A percentile compares a stretch with the other conserved stretches of the same genome.
Conservation (phyloP, 768 basidiomycete genomes). For the Chlorophyllum brunneum region DNA sequence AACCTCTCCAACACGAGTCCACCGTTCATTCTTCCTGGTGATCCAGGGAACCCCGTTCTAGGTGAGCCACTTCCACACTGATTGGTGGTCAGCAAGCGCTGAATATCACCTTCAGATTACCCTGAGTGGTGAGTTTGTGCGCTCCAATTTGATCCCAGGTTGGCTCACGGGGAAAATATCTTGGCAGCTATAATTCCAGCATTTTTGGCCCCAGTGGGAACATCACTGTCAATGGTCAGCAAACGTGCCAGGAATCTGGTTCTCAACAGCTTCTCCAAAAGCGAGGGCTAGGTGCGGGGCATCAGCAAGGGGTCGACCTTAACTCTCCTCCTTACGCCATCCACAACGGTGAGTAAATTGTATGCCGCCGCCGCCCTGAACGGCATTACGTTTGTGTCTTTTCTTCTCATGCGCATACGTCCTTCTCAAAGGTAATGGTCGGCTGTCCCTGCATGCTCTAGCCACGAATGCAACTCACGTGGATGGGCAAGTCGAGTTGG, state of each 20-base stretch:
- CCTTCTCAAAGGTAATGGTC: constrained; percentile 41
- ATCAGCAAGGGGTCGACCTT: constrained; percentile 42
- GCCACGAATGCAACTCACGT: constrained; percentile 72
- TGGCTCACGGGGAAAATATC: constrained; percentile 7
- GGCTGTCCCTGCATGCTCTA: constrained; percentile 50
- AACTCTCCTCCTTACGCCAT: constrained; percentile 65
- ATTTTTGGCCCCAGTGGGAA: constrained; percentile 70
- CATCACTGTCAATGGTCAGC: constrained; percentile 63
- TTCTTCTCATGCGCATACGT: not conserved
- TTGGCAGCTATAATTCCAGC: constrained; percentile 53
- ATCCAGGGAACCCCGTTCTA: constrained; percentile 45
- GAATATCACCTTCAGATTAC: constrained; percentile 33
- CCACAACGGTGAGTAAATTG: constrained; percentile 53
- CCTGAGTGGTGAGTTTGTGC: constrained; percentile 57
- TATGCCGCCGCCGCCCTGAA: not conserved
- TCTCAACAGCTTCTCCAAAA: constrained; percentile 23
- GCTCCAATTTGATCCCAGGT: not conserved
- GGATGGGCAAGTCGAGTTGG: constrained; percentile 58
- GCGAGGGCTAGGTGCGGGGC: constrained; percentile 49
- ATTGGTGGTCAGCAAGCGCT: constrained; percentile 2
- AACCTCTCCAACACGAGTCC: constrained; percentile 51
- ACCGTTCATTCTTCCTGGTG: constrained; percentile 56
- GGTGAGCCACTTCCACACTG: constrained; percentile 20
- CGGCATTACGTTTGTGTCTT: constrained; percentile 1
- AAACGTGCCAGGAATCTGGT: constrained; percentile 38